Conservation (phyloP, 1,284 basidiomycete species). For the Sutorius eximius region DNA sequence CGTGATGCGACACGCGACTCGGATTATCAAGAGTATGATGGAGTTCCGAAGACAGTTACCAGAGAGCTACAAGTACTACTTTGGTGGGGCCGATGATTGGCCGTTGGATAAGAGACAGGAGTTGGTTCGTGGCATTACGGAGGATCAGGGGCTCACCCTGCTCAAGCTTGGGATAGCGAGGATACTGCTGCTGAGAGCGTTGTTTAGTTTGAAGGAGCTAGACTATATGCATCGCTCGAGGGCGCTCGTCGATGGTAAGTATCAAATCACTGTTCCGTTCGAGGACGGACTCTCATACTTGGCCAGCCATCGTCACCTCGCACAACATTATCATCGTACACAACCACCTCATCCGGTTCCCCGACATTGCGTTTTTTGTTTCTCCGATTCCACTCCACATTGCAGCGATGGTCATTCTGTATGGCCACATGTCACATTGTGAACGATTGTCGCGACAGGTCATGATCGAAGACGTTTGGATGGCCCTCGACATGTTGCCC, state of each 20-base stretch:
- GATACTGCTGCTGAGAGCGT: conserved; percentile 68
- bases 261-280: background rate
- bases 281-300: conserved; percentile 6
- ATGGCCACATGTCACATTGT: conserved; percentile 76
- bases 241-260: conserved; percentile 72
- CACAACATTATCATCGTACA: conserved; percentile 83
- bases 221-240: conserved; percentile 60
- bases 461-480: conserved; percentile 76
- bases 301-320: conserved; percentile 71
- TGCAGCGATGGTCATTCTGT: conserved; percentile 83
- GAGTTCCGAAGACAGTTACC: conserved; percentile 66
- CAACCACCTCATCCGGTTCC: conserved; percentile 75
- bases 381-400: conserved; percentile 83
- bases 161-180: conserved; percentile 79
- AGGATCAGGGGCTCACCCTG: conserved; percentile 75
- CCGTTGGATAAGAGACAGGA: conserved; percentile 57
- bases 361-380: conserved; percentile 81
- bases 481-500: conserved; percentile 80
- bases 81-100: conserved; percentile 73
- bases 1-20: conserved; percentile 70
- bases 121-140: conserved; percentile 70
- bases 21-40: conserved; percentile 72
- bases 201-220: conserved; percentile 73
- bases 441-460: conserved; percentile 59
- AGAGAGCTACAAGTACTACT: conserved; percentile 68